Percentiles rank a stretch among this genome's conserved stretches.
These are phyloP conservation scores for Baudoinia panamericana DNA, from an alignment of 495 filamentous ascomycete species.

Conservation along the genomic window DNA sequence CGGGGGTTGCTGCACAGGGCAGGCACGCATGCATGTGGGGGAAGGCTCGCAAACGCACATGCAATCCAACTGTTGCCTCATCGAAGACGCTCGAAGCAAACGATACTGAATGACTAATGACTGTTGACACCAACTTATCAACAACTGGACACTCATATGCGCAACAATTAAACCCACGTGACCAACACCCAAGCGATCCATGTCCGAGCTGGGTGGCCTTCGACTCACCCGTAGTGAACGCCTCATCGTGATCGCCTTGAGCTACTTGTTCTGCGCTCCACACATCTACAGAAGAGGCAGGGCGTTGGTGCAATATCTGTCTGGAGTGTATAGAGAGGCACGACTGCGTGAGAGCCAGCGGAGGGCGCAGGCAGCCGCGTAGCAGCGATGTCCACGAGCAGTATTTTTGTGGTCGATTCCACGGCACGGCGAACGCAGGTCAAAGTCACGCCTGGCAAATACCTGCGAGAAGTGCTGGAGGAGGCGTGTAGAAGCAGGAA, in stretches of 20 bases:
- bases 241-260: constrained; percentile 17
- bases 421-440: constrained; percentile 59
- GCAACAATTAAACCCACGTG: too few relatives aligned
- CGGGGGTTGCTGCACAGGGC: too few relatives aligned
- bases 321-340: neutral
- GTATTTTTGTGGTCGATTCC: constrained; percentile 76
- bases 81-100: too few relatives aligned
- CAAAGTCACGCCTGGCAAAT: constrained; percentile 67
- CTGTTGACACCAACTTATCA: neutral
- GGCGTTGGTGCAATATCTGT: neutral
- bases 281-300: constrained; percentile 10
- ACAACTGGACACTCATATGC: neutral
- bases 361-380: constrained; percentile 44
- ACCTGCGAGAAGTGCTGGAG: constrained; percentile 66
- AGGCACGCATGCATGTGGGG: too few relatives aligned
- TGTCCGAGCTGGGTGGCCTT: constrained; percentile 14
- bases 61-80: too few relatives aligned
- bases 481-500: constrained; percentile 76
- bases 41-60: too few relatives aligned
- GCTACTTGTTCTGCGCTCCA: constrained; percentile 14
- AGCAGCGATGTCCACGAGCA: too few relatives aligned
- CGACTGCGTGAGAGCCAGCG: constrained; percentile 1
- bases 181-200: neutral
- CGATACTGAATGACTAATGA: too few relatives aligned
- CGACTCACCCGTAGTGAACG: constrained; percentile 16